Evolutionary conservation across 208 protist species (phyloP).

Genomic region (Willaertia magna): DNA sequence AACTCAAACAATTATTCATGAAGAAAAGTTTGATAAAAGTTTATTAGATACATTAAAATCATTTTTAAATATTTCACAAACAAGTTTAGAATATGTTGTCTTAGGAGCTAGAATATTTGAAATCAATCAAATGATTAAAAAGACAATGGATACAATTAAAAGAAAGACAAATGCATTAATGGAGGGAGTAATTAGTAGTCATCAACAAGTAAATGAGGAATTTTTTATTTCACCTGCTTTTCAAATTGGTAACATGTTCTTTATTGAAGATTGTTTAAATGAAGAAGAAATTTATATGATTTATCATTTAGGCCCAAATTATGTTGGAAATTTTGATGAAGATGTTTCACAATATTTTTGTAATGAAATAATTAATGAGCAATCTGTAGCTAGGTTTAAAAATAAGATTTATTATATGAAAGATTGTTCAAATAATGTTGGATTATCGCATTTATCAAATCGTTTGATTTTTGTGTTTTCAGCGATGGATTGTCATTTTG

Average conservation of each 20-base stretch:
- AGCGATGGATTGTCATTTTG: background rate
- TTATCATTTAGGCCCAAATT: constrained; percentile 6
- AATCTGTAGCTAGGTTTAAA: background rate
- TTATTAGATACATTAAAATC: background rate
- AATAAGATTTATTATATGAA: background rate
- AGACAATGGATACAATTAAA: background rate
- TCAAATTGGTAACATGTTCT: background rate
- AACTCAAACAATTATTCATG: background rate
- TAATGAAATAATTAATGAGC: background rate
- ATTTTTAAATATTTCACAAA: background rate
- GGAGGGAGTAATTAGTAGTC: too few species aligned
- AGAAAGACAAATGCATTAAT: background rate
- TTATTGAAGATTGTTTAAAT: background rate
- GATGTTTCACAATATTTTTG: background rate
- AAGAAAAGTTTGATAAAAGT: background rate
- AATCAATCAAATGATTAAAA: background rate
- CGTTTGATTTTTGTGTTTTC: background rate
- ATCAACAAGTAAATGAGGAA: background rate
- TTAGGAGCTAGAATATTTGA: background rate
- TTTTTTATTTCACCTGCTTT: background rate
- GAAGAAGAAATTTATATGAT: constrained; percentile 4
- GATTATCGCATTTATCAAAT: background rate
- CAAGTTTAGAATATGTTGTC: background rate
- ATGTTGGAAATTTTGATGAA: constrained; percentile 3
- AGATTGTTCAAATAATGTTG: constrained; percentile 1